Percentiles rank a stretch among this genome's conserved stretches.
Evolutionary conservation across 73 alveolate genomes (phyloP).

Genomic region (Chromera velia): DNA sequence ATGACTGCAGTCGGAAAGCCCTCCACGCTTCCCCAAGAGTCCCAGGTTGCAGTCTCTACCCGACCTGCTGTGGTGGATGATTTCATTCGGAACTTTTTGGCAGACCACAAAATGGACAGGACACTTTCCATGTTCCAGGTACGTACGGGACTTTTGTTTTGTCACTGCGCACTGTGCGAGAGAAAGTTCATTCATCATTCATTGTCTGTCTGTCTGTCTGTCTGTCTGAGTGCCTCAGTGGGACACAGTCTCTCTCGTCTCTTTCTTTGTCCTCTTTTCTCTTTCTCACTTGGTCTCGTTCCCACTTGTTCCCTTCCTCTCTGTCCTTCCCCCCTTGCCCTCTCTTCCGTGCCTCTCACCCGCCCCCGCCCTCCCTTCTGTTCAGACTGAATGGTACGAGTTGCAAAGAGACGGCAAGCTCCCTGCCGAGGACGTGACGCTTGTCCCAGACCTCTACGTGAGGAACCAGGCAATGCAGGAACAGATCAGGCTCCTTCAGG

Average conservation of each 20-base stretch:
- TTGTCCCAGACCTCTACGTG: conserved; percentile 92
- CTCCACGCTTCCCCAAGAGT: too few relatives aligned
- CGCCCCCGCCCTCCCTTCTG: too few relatives aligned
- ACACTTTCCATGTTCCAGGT: conserved; percentile 85
- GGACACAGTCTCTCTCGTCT: background rate
- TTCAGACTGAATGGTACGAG: conserved; percentile 88
- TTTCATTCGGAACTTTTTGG: conserved; percentile 91
- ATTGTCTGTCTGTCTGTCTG: background rate
- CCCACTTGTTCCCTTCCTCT: background rate
- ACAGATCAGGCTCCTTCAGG: conserved; percentile 74
- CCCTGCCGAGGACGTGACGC: conserved; percentile 73
- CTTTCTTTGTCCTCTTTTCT: too few relatives aligned
- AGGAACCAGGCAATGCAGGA: conserved; percentile 88
- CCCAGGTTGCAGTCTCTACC: conserved; percentile 38
- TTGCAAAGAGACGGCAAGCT: conserved; percentile 90
- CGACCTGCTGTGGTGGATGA: conserved; percentile 96
- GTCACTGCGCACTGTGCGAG: background rate
- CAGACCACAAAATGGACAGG: conserved; percentile 70
- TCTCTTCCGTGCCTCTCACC: too few relatives aligned
- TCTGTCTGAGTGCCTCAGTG: background rate
- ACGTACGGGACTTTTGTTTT: conserved; percentile 3
- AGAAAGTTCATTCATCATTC: background rate
- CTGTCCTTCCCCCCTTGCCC: background rate
- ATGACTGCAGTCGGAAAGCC: too few relatives aligned
- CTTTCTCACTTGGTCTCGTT: background rate